phyloP scores from a whole-genome alignment of 2,329 filamentous ascomycete species.

The Rasamsonia emersonii region DNA sequence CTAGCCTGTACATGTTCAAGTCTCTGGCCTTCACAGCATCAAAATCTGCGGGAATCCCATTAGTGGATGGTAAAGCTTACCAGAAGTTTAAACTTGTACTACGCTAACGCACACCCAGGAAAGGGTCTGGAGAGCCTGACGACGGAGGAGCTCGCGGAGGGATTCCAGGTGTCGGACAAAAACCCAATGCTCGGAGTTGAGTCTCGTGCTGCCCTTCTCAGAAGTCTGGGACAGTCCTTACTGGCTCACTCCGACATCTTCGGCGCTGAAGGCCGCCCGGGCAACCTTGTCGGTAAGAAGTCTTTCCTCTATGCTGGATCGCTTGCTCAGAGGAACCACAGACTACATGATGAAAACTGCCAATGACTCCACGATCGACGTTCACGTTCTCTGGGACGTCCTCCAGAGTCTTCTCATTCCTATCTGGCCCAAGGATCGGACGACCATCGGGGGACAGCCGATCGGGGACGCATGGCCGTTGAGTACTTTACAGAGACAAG shows the following conservation, averaged over 20 bases:
- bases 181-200: conserved; percentile 42
- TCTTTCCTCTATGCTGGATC: not conserved
- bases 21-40: conserved; percentile 30
- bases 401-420: conserved; percentile 41
- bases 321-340: conserved; percentile 12
- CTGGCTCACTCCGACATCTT: conserved; percentile 32
- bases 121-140: conserved; percentile 28
- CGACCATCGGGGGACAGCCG: conserved; percentile 31
- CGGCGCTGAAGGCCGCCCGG: conserved; percentile 36
- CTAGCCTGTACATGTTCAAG: conserved; percentile 43
- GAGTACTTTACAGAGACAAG: conserved; percentile 5
- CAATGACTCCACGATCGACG: conserved; percentile 25
- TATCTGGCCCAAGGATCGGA: conserved; percentile 41
- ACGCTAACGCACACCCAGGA: conserved; percentile 10
- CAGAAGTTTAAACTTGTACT: not conserved
- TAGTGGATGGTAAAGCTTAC: conserved; percentile 28
- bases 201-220: conserved; percentile 36
- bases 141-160: conserved; percentile 23
- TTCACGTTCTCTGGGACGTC: conserved; percentile 33
- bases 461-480: conserved; percentile 47
- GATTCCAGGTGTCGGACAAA: conserved; percentile 37
- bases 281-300: conserved; percentile 43
- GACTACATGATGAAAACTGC: conserved; percentile 32
- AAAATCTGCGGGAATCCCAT: conserved; percentile 9
- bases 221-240: conserved; percentile 36